Percentiles rank a stretch among this genome's conserved stretches.
phyloP scores from a whole-genome alignment of 306 rosid species.

The Trifolium pratense region DNA sequence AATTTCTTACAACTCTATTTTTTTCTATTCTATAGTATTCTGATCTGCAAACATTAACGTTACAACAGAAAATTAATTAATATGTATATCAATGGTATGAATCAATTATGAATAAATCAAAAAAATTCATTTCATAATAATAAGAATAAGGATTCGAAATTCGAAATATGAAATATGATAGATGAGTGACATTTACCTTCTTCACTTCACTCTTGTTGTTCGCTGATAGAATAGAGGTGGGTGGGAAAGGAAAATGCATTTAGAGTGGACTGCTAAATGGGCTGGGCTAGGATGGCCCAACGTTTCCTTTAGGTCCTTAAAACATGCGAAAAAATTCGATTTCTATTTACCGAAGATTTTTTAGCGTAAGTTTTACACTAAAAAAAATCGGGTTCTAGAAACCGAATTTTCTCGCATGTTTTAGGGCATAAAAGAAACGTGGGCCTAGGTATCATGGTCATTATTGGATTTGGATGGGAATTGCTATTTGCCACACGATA shows the following conservation, averaged over 20 bases:
- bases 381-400: too few species aligned
- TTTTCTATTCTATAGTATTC: neutral
- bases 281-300: neutral
- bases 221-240: neutral
- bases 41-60: neutral
- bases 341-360: too few species aligned
- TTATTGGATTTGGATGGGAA: too few species aligned
- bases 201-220: neutral
- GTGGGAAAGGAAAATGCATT: too few species aligned
- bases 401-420: too few species aligned
- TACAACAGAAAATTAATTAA: neutral
- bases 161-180: neutral
- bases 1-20: slow-evolving; percentile 9
- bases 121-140: neutral
- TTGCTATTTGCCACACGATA: too few species aligned
- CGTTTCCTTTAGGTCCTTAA: too few species aligned
- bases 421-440: too few species aligned
- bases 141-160: too few species aligned
- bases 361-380: too few species aligned
- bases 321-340: too few species aligned
- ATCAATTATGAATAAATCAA: neutral
- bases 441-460: too few species aligned
- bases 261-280: neutral
- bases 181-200: slow-evolving; percentile 11
- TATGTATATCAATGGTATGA: neutral